Conservation (phyloP, 2,329 filamentous ascomycete genomes). For the Dothideomycetidae sp. region DNA sequence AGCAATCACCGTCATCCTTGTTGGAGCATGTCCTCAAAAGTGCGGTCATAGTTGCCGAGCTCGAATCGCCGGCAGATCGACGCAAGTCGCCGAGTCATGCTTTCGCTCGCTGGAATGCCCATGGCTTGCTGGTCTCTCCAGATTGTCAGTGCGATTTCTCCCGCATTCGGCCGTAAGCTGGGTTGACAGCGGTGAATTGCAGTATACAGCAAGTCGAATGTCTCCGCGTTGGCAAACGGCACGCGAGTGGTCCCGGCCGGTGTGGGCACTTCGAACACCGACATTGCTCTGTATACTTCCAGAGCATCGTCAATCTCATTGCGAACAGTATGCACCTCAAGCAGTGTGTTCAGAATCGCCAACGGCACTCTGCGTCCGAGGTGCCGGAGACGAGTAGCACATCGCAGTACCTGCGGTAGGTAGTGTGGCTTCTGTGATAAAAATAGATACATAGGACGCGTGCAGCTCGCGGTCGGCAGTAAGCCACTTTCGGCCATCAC, state of each 20-base stretch:
- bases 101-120: background rate
- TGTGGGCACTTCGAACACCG: slow-evolving; percentile 24
- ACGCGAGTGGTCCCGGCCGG: slow-evolving; percentile 11
- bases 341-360: slow-evolving; percentile 36
- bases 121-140: slow-evolving; percentile 32
- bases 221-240: slow-evolving; percentile 30
- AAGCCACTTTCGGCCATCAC: slow-evolving; percentile 57
- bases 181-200: background rate
- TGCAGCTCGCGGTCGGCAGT: slow-evolving; percentile 43
- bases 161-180: background rate
- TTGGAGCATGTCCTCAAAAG: too few relatives aligned
- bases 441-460: slow-evolving; percentile 45
- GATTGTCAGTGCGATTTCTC: background rate
- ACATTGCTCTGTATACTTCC: slow-evolving; percentile 46
- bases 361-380: slow-evolving; percentile 37
- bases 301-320: slow-evolving; percentile 34
- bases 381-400: slow-evolving; percentile 42
- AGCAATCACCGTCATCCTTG: too few relatives aligned
- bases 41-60: too few relatives aligned
- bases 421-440: slow-evolving; percentile 36
- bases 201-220: slow-evolving; percentile 43
- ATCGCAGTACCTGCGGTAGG: slow-evolving; percentile 38
- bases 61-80: too few relatives aligned
- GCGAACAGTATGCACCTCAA: slow-evolving; percentile 31
- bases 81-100: too few relatives aligned